These are phyloP conservation scores for Penicillium maclennaniae DNA, from an alignment of 495 filamentous ascomycete species.

Conservation along the genomic window DNA sequence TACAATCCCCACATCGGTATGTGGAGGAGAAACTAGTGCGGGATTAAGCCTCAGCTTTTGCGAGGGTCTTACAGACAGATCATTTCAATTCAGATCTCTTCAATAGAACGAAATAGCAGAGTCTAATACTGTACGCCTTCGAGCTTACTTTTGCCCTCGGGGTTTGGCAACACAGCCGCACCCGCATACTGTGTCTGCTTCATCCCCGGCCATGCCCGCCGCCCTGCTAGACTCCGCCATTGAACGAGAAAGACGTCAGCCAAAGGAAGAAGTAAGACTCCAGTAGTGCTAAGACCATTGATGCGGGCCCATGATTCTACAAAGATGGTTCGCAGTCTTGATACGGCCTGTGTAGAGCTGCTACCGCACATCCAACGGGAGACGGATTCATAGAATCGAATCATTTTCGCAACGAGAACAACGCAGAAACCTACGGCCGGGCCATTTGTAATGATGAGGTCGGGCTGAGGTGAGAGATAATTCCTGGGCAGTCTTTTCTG, in stretches of 20 bases:
- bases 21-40: constrained; percentile 8
- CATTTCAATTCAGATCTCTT: background rate
- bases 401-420: constrained; percentile 59
- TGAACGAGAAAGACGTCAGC: constrained; percentile 74
- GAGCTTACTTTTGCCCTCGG: background rate
- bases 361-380: constrained; percentile 2
- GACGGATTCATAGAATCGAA: constrained; percentile 54
- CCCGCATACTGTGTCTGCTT: constrained; percentile 42
- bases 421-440: constrained; percentile 84
- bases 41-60: background rate
- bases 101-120: background rate
- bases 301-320: constrained; percentile 91
- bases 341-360: constrained; percentile 13
- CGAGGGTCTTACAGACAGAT: background rate
- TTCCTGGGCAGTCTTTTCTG: constrained; percentile 20
- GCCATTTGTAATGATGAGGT: constrained; percentile 82
- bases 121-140: background rate
- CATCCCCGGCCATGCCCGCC: constrained; percentile 40
- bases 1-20: constrained; percentile 10
- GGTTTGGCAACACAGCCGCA: constrained; percentile 41
- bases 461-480: constrained; percentile 48
- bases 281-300: constrained; percentile 72
- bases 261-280: constrained; percentile 61
- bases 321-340: constrained; percentile 69
- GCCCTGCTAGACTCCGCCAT: constrained; percentile 57